These are phyloP conservation scores for Chytridiales sp. DNA, from an alignment of 371 early-diverging fungal species.

Conservation along the genomic window DNA sequence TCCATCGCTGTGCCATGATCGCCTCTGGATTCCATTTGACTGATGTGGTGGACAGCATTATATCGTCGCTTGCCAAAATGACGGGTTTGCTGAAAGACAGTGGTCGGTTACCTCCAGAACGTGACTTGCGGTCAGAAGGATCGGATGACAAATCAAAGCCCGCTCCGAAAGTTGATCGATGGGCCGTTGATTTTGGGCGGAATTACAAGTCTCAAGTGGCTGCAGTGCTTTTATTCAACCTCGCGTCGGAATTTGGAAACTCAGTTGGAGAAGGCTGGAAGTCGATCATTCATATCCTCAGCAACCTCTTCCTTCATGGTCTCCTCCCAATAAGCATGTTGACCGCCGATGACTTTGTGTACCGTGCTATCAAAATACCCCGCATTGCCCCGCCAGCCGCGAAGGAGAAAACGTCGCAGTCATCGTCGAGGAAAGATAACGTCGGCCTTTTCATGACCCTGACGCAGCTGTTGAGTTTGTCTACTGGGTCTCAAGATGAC, in stretches of 20 bases:
- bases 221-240: constrained; percentile 76
- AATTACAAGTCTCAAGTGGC: constrained; percentile 87
- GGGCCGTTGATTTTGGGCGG: constrained; percentile 81
- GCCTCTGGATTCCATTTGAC: constrained; percentile 71
- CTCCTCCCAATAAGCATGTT: constrained; percentile 46
- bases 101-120: constrained; percentile 43
- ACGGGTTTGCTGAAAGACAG: constrained; percentile 67
- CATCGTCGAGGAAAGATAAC: constrained; percentile 40
- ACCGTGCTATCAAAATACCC: constrained; percentile 68
- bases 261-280: constrained; percentile 74
- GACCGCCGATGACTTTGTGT: constrained; percentile 71
- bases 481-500: constrained; percentile 42
- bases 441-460: constrained; percentile 76
- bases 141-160: constrained; percentile 16
- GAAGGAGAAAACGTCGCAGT: constrained; percentile 12
- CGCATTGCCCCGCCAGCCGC: constrained; percentile 48
- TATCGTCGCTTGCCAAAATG: constrained; percentile 71
- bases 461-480: constrained; percentile 73
- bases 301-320: constrained; percentile 78
- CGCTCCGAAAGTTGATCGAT: constrained; percentile 37
- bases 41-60: constrained; percentile 76
- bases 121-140: constrained; percentile 60
- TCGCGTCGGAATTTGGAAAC: constrained; percentile 73
- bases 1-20: constrained; percentile 75
- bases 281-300: constrained; percentile 65